These are phyloP conservation scores for Drosera capensis DNA, from an alignment of 148 eudicot genomes.

Conservation along the genomic window DNA sequence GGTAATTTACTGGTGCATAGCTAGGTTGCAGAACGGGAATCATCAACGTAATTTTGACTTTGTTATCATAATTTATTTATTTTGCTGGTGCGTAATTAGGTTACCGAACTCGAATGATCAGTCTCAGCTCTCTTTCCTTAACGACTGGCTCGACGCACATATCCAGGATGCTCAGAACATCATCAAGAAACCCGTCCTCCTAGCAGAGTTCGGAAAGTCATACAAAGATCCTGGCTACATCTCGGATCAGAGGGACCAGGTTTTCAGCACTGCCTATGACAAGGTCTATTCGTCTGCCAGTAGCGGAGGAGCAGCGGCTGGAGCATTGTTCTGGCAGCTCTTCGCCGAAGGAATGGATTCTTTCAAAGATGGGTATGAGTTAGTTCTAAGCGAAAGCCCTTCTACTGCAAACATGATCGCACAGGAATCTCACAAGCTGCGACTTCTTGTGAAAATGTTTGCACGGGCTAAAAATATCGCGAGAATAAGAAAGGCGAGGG, in stretches of 20 bases:
- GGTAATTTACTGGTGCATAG: conserved; percentile 15
- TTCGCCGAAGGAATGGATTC: conserved; percentile 29
- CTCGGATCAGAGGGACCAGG: conserved; percentile 17
- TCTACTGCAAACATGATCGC: conserved; percentile 11
- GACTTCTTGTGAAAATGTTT: no score
- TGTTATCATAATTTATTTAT: not conserved
- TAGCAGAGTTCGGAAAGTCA: conserved; percentile 62
- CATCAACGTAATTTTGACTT: not conserved
- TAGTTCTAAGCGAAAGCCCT: conserved; percentile 22
- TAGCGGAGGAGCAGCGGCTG: conserved; percentile 36
- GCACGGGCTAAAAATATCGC: no score
- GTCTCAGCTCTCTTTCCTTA: not conserved
- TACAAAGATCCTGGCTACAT: conserved; percentile 20
- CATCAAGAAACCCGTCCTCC: conserved; percentile 38
- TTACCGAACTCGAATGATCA: not conserved
- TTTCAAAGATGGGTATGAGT: conserved; percentile 43
- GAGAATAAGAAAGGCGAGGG: no score
- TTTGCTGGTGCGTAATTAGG: not conserved
- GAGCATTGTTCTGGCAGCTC: conserved; percentile 74
- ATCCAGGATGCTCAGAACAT: conserved; percentile 33
- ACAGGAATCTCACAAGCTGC: not conserved
- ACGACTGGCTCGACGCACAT: conserved; percentile 15
- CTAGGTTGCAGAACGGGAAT: not conserved
- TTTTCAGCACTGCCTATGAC: conserved; percentile 20
- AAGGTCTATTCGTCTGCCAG: conserved; percentile 33